These are phyloP conservation scores for Haematococcus lacustris DNA, from an alignment of 139 green algal species.

Conservation along the genomic window DNA sequence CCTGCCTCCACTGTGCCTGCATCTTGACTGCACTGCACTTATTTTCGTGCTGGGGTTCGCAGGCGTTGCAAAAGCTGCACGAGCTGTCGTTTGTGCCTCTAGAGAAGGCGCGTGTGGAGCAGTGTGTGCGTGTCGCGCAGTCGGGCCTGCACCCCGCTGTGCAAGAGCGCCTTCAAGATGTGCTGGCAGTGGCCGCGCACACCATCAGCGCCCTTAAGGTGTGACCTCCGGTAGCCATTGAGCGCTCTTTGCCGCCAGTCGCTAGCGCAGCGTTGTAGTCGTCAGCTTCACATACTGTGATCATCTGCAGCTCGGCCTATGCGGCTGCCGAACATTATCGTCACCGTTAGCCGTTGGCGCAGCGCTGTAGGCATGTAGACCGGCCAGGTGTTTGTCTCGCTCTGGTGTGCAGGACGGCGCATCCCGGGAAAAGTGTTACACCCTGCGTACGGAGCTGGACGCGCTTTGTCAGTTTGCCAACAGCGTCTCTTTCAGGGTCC, in stretches of 20 bases:
- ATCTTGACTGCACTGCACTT: background rate
- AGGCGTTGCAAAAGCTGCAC: constrained; percentile 28
- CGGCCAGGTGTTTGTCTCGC: background rate
- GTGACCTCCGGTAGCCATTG: background rate
- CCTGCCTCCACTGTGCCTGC: background rate
- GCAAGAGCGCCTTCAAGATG: constrained; percentile 27
- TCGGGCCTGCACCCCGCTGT: constrained; percentile 27
- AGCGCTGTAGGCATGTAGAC: background rate
- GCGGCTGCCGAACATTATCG: background rate
- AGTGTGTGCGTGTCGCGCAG: constrained; percentile 18
- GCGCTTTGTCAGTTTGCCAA: constrained; percentile 18
- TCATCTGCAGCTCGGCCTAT: background rate
- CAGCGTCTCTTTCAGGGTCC: background rate
- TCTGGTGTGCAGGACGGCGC: constrained; percentile 6
- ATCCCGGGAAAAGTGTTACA: constrained; percentile 16
- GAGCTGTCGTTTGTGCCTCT: constrained; percentile 34
- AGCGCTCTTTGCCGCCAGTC: background rate
- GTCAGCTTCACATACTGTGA: too few species aligned
- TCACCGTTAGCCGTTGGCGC: background rate
- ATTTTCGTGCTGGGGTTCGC: background rate
- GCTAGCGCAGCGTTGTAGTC: background rate
- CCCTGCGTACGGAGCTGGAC: constrained; percentile 17
- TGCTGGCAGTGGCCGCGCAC: constrained; percentile 20
- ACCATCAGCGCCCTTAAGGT: constrained; percentile 16
- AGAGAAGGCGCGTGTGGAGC: constrained; percentile 23